Evolutionary conservation across 2,329 filamentous ascomycete genomes (phyloP), one percentile per base, ranked within the genome.

Genomic region (Colletotrichum theobromicola): DNA sequence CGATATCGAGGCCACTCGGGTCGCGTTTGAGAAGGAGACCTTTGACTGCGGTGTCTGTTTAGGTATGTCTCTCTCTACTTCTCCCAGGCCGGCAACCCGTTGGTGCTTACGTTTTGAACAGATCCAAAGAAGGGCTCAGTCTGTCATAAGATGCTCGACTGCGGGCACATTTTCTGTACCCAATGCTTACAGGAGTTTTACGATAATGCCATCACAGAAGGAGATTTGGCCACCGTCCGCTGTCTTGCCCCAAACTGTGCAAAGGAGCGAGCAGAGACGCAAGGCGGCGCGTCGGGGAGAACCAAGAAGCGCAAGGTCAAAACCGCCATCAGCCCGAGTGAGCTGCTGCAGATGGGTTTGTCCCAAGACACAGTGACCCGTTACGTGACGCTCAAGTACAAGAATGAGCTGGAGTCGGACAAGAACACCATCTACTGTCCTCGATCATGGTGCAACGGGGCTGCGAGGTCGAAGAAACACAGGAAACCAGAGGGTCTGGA

Each of bases 361-460:
- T 87, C 91, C 3, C 90, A 93, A 73, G 91, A 94, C 18, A 90
- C 89, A 37, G 95, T 98, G 3, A 93, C 94, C 80, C 93, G 97
- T 70, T 99, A 97, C 82, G 94, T 98, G 6, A 92, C 92, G 46
- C 89, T 98, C 75, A 98, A 97, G 85, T 94, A 98, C 80, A 98
- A 98, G 86, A 94, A 94, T 77, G 94, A 95, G 82, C 90, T 98
- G 4, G 97, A 98, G 83, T 93, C 95, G 1, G 96, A 98, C 84
- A 97, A 96, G 80, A 93, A 93, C 73, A 98, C 96, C 0, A 90
- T 98, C 37, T 98, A 98, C 82, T 99, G 97, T 80, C 97, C 97
- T 1, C 91, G 97, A 10, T 89, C 92, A 70, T 98, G 96, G 95
- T 99, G 97, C 82, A 94, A 97, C 83, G 96, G 95, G 7, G 94